Evolutionary conservation across 768 basidiomycete species (phyloP).

Genomic region (Tephrocybe sp.): DNA sequence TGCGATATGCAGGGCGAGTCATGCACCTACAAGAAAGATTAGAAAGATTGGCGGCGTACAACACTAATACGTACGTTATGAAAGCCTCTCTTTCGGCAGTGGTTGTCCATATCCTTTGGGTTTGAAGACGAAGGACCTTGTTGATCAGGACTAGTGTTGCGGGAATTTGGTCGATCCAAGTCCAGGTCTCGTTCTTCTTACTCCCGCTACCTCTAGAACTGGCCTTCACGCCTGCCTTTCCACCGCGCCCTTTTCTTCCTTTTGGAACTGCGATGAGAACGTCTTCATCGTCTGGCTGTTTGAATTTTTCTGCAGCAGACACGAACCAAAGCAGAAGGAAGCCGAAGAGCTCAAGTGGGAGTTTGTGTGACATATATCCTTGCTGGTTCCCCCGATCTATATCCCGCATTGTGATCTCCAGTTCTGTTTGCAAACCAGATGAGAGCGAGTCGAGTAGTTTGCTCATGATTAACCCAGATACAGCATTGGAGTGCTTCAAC

Average conservation of each 20-base stretch:
- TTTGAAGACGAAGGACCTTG: slow-evolving; percentile 62
- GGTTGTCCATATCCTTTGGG: slow-evolving; percentile 88
- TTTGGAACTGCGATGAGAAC: slow-evolving; percentile 39
- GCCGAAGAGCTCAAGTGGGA: slow-evolving; percentile 84
- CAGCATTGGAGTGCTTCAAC: slow-evolving; percentile 67
- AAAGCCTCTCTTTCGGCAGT: slow-evolving; percentile 84
- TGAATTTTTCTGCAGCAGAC: slow-evolving; percentile 73
- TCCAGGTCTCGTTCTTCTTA: slow-evolving; percentile 55
- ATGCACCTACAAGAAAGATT: slow-evolving; percentile 60
- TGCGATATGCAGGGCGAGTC: slow-evolving; percentile 82
- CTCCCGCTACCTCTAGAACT: slow-evolving; percentile 34
- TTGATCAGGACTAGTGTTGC: slow-evolving; percentile 65
- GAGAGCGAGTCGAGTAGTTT: slow-evolving; percentile 87
- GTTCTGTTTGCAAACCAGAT: slow-evolving; percentile 69
- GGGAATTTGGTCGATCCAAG: slow-evolving; percentile 79
- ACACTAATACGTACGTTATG: slow-evolving; percentile 56
- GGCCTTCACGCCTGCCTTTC: slow-evolving; percentile 40
- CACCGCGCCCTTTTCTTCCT: slow-evolving; percentile 56
- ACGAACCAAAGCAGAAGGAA: slow-evolving; percentile 95
- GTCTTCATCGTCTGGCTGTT: slow-evolving; percentile 43
- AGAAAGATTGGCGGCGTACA: neutral
- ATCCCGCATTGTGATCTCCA: slow-evolving; percentile 70
- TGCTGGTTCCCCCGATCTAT: slow-evolving; percentile 68
- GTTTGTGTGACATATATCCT: slow-evolving; percentile 58
- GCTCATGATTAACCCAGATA: slow-evolving; percentile 66